These are phyloP conservation scores for Chiua virens DNA, from an alignment of 768 basidiomycete genomes.

Conservation along the genomic window DNA sequence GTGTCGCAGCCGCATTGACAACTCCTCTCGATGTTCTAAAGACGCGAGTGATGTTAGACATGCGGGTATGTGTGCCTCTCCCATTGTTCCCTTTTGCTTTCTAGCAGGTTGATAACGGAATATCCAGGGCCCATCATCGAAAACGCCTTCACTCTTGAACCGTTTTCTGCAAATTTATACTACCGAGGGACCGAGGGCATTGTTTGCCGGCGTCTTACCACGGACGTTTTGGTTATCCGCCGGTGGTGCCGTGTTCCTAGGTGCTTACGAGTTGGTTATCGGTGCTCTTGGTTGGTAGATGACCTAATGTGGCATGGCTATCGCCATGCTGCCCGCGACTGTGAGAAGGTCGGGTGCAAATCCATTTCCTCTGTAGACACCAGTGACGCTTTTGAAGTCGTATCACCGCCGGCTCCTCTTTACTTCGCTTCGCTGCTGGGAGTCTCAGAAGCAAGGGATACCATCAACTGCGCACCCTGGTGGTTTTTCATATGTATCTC, in stretches of 20 bases:
- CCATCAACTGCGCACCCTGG: no score
- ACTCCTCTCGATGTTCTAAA: conserved; percentile 97
- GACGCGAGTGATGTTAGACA: conserved; percentile 94
- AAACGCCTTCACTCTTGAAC: conserved; percentile 52
- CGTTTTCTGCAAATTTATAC: conserved; percentile 68
- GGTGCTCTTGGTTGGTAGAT: conserved; percentile 43
- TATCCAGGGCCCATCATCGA: conserved; percentile 48
- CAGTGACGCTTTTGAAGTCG: background rate
- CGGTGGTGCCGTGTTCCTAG: conserved; percentile 95
- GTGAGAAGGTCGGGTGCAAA: background rate
- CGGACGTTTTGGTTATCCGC: conserved; percentile 96
- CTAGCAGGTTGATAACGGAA: background rate
- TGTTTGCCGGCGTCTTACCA: conserved; percentile 87
- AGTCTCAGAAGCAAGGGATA: no score
- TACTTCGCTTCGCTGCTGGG: background rate
- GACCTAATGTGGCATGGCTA: background rate
- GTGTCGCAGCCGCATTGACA: conserved; percentile 83
- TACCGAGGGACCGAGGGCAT: conserved; percentile 67
- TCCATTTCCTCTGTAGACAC: background rate
- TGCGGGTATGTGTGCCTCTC: conserved; percentile 54
- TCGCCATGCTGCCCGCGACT: background rate
- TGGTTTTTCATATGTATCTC: no score
- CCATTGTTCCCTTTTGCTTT: background rate
- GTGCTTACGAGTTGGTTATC: conserved; percentile 88
- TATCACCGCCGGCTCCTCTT: background rate